These are phyloP conservation scores for Botrytis porri DNA, from an alignment of 2,329 filamentous ascomycete genomes.

Conservation along the genomic window DNA sequence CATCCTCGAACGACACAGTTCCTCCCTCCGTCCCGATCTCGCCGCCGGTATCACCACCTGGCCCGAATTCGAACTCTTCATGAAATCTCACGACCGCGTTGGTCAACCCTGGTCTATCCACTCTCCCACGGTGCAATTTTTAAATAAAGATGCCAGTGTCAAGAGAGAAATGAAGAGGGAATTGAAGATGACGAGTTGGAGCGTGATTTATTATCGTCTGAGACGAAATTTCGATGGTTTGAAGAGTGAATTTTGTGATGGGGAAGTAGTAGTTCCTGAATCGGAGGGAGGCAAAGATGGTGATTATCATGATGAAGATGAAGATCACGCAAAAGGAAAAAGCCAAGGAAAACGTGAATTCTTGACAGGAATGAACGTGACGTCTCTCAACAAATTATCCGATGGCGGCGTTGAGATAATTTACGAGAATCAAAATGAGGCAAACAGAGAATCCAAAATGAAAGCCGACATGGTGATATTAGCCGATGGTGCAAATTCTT, in stretches of 20 bases:
- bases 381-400: neutral
- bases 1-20: conserved; percentile 25
- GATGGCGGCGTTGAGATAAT: conserved; percentile 9
- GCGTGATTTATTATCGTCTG: conserved; percentile 26
- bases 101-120: conserved; percentile 9
- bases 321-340: neutral
- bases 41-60: conserved; percentile 26
- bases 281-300: neutral
- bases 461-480: conserved; percentile 26
- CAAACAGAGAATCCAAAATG: conserved; percentile 2
- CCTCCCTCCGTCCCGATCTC: conserved; percentile 19
- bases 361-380: neutral
- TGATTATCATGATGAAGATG: neutral
- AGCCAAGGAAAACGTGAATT: neutral
- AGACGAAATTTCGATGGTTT: conserved; percentile 29
- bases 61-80: conserved; percentile 19
- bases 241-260: conserved; percentile 20
- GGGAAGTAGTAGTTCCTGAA: neutral
- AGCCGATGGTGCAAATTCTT: conserved; percentile 30
- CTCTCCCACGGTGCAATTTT: conserved; percentile 17
- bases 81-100: conserved; percentile 1
- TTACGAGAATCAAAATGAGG: neutral
- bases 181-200: conserved; percentile 24
- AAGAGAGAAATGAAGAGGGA: conserved; percentile 12
- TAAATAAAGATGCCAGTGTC: conserved; percentile 21